Conservation (phyloP, 2,329 filamentous ascomycete species). For the Aspergillus intermedius region DNA sequence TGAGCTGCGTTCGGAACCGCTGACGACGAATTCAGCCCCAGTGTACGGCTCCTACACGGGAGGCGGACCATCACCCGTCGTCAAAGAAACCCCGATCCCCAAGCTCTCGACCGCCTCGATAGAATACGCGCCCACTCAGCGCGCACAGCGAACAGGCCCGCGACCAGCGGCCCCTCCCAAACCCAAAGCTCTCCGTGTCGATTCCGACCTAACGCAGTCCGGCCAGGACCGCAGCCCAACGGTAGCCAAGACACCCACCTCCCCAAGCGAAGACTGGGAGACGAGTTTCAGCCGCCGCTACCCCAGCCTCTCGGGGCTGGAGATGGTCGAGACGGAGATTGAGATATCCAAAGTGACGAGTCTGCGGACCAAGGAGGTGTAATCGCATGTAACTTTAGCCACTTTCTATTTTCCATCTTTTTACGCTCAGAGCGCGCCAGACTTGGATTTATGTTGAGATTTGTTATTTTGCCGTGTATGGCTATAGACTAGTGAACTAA, state of each 20-base stretch:
- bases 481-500: constrained; percentile 6
- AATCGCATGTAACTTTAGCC: constrained; percentile 7
- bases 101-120: constrained; percentile 10
- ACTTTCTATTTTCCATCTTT: background rate
- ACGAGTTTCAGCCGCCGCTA: constrained; percentile 75
- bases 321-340: constrained; percentile 74
- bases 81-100: constrained; percentile 11
- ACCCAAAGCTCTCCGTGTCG: constrained; percentile 48
- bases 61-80: background rate
- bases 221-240: constrained; percentile 22
- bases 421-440: background rate
- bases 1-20: constrained; percentile 16
- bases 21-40: constrained; percentile 11
- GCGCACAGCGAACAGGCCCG: constrained; percentile 25
- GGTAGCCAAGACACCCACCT: constrained; percentile 19
- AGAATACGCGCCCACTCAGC: constrained; percentile 10
- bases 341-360: constrained; percentile 32
- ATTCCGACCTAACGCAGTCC: constrained; percentile 33
- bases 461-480: constrained; percentile 3
- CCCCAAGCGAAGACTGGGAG: constrained; percentile 54
- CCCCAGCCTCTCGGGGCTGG: constrained; percentile 75
- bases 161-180: constrained; percentile 55
- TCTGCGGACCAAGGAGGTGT: constrained; percentile 39
- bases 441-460: constrained; percentile 3
- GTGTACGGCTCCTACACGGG: constrained; percentile 8